Conservation (phyloP, 192 early-diverging fungal genomes). For the Backusella psychrophila region DNA sequence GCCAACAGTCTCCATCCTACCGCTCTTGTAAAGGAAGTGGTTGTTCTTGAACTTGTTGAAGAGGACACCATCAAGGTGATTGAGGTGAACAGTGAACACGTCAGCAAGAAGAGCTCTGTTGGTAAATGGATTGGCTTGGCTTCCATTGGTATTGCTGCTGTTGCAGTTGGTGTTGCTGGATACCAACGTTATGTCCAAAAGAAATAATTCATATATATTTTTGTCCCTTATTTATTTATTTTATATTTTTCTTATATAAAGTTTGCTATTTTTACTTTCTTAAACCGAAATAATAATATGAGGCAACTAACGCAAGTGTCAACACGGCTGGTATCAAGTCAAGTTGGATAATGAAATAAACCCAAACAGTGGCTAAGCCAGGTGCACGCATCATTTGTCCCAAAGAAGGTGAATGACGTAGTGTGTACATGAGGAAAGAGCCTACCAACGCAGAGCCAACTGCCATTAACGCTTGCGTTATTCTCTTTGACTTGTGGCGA, state of each 20-base stretch:
- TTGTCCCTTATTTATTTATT: background rate
- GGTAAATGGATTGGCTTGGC: conserved; percentile 7
- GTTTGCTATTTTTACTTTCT: background rate
- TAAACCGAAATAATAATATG: conserved; percentile 50
- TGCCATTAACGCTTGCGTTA: conserved; percentile 51
- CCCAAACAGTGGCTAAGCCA: conserved; percentile 68
- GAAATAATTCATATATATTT: background rate
- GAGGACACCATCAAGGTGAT: background rate
- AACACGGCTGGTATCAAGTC: conserved; percentile 45
- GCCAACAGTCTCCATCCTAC: conserved; percentile 8
- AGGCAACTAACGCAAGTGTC: conserved; percentile 37
- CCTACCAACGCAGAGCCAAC: conserved; percentile 48
- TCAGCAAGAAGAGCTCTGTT: background rate
- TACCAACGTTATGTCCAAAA: conserved; percentile 13
- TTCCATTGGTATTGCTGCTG: background rate
- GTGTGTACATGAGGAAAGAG: conserved; percentile 62
- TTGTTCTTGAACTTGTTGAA: background rate
- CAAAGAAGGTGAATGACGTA: conserved; percentile 60
- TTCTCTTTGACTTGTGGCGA: conserved; percentile 44
- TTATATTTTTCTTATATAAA: background rate
- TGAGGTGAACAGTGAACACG: background rate
- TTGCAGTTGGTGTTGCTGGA: conserved; percentile 16
- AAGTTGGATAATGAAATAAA: conserved; percentile 56
- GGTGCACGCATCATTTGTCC: conserved; percentile 72
- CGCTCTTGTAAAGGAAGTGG: background rate